Base-by-base conservation (phyloP, 164 flowering plant genomes). In the Magnolia changhungtana region DNA sequence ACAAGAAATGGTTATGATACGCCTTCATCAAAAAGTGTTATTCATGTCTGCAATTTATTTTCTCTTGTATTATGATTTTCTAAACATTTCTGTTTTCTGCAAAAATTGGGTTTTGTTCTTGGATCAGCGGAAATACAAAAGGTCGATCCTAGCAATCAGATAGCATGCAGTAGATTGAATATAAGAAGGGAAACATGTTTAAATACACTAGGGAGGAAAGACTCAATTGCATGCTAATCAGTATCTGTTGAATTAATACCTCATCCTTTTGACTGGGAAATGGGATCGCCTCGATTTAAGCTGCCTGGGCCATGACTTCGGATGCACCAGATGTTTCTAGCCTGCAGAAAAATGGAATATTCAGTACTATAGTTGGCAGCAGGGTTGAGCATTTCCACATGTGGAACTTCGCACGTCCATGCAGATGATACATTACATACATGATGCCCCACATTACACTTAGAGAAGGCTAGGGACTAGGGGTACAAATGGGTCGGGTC, bases 251-350 rank as follows among this genome's bases (percentile, higher is more conserved):
- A 55, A 55, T 55, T 16, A 9, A 55, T 55, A 55, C 59, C 16
- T 10, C 59, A 31, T 31, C 1, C 37, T 31, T 31, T 31, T 31
- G 14, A 55, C 16, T 7, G 59, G 59, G 16, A 55, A 55, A 55
- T 55, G 16, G 14, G 59, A 31, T 16, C 59, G 2, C 13, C 45
- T 8, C 16, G 52, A 55, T 52, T 73, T 73, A 73, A 63, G 55
- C 72, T 70, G 72, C 72, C 58, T 70, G 72, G 37, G 58, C 72
- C 72, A 20, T 21, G 19, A 10, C 24, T 70, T 70, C 72, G 19
- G 72, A 16, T 14, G 71, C 71, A 68, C 51, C 50, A 37, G 72
- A 58, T 16, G 45, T 9, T 52, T 72, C 64, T 13, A 72, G 65
- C 63, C 63, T 72, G 64, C 72, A 70, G 7, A 70, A n/a, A 64